Evolutionary conservation across 2,329 filamentous ascomycete species (phyloP), one percentile per base, ranked within the genome.

Genomic region (Setomelanomma holmii): DNA sequence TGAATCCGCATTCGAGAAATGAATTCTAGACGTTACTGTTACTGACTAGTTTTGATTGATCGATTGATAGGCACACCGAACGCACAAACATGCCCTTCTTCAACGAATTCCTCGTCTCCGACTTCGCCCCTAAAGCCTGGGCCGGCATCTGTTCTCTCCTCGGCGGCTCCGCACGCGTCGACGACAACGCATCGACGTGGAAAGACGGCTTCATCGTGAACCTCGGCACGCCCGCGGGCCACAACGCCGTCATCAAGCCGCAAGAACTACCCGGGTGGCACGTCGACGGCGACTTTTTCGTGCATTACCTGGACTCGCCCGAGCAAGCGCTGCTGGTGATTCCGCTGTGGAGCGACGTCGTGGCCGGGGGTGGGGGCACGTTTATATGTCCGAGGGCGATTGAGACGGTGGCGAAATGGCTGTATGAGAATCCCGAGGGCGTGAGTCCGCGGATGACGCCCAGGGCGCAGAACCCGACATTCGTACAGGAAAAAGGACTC

Each of bases 241-340:
- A 84, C 53, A 80, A 81, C 4, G 78, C 77, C 43, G 76, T 79
- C 7, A 71, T 80, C 3, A 72, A 78, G 30, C 85, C 85, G 0
- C 76, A 80, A 44, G 79, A 84, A 0, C 74, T 89, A 19, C 64
- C 77, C 6, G 78, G 78, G 19, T 90, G 87, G 87, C 87, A 89
- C 71, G 85, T 88, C 16, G 87, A 89, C 71, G 87, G 87, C 7
- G 87, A 90, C 60, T 89, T 89, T 71, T 90, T 90, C 68, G 80
- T 87, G 4, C 87, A 90, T 75, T 90, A 86, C 60, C 81, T 90
- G 30, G 87, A 90, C 67, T 87, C 83, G 17, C 84, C 84, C 0
- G 88, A 90, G 74, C 88, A 90, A 69, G 88, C 79, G 0, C 73
- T 90, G 12, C 78, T 90, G 1, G 85, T 89, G 11, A 89, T 88